A percentile compares a stretch with the other conserved stretches of the same genome.
Evolutionary conservation across 225 moss, liverwort and hornwort genomes (phyloP).

Genomic region (Polytrichum formosum): DNA sequence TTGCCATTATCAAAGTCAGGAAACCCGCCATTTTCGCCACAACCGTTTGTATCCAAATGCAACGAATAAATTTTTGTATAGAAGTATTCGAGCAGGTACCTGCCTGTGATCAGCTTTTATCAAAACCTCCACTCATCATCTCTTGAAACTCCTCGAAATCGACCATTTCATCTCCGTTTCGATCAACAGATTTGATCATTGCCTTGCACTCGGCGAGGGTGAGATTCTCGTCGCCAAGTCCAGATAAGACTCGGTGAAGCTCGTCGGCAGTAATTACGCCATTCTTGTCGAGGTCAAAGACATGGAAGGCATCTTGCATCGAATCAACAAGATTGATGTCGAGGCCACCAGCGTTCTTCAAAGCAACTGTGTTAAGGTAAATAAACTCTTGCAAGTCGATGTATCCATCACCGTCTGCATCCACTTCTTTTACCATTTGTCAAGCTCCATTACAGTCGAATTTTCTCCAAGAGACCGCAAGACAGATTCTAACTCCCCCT

Average conservation of each 20-base stretch:
- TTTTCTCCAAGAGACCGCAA: constrained; percentile 36
- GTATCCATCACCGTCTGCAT: constrained; percentile 46
- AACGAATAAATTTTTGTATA: constrained; percentile 21
- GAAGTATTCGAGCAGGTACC: neutral
- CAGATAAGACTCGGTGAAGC: constrained; percentile 43
- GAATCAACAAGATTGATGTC: constrained; percentile 5
- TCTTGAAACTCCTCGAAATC: constrained; percentile 47
- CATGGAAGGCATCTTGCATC: constrained; percentile 41
- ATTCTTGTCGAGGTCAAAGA: constrained; percentile 58
- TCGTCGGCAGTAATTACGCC: constrained; percentile 52
- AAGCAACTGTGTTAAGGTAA: constrained; percentile 16
- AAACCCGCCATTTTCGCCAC: no score
- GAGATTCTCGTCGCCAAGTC: constrained; percentile 34
- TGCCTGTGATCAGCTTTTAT: neutral
- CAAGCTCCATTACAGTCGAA: constrained; percentile 29
- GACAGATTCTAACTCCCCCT: constrained; percentile 38
- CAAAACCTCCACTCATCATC: constrained; percentile 36
- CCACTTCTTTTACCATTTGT: constrained; percentile 44
- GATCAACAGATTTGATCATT: constrained; percentile 51
- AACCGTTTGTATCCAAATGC: constrained; percentile 15
- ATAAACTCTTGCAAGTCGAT: constrained; percentile 50
- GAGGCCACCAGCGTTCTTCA: neutral
- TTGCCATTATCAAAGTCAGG: no score
- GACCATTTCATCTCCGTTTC: constrained; percentile 46
- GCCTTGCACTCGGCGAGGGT: constrained; percentile 37